Conservation (phyloP, 495 filamentous ascomycete genomes). For the Hypoxylon subgilvum region DNA sequence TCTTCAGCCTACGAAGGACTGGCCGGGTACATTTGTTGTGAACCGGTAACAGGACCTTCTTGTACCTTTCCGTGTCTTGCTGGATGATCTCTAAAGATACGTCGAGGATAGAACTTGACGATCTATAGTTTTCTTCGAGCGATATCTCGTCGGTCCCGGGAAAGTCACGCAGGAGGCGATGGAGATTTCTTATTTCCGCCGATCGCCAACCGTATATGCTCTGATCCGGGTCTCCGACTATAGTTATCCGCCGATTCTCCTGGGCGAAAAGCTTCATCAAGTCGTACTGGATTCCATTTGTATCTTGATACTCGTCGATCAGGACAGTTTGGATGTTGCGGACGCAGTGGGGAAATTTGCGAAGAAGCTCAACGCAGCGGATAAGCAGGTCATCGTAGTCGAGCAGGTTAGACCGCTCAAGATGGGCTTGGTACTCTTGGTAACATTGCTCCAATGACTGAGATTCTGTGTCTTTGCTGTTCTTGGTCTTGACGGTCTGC, state of each 20-base stretch:
- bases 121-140: slow-evolving; percentile 95
- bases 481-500: slow-evolving; percentile 42
- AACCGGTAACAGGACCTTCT: slow-evolving; percentile 78
- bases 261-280: slow-evolving; percentile 90
- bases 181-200: slow-evolving; percentile 90
- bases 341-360: slow-evolving; percentile 79
- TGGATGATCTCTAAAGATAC: slow-evolving; percentile 87
- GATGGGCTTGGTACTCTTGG: slow-evolving; percentile 74
- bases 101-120: slow-evolving; percentile 84
- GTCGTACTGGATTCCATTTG: slow-evolving; percentile 93
- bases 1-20: slow-evolving; percentile 78
- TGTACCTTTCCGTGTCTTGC: slow-evolving; percentile 81
- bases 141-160: slow-evolving; percentile 79
- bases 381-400: slow-evolving; percentile 96
- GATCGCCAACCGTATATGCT: slow-evolving; percentile 99
- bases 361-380: slow-evolving; percentile 80
- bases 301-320: slow-evolving; percentile 99
- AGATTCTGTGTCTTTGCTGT: slow-evolving; percentile 62
- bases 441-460: slow-evolving; percentile 78
- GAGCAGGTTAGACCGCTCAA: slow-evolving; percentile 79
- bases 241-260: slow-evolving; percentile 74
- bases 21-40: slow-evolving; percentile 82
- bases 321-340: slow-evolving; percentile 89
- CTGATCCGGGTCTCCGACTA: slow-evolving; percentile 97
- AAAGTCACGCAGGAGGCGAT: slow-evolving; percentile 76